Base-by-base conservation (phyloP, 1,284 basidiomycete genomes). In the Cutaneotrichosporon sp. region DNA sequence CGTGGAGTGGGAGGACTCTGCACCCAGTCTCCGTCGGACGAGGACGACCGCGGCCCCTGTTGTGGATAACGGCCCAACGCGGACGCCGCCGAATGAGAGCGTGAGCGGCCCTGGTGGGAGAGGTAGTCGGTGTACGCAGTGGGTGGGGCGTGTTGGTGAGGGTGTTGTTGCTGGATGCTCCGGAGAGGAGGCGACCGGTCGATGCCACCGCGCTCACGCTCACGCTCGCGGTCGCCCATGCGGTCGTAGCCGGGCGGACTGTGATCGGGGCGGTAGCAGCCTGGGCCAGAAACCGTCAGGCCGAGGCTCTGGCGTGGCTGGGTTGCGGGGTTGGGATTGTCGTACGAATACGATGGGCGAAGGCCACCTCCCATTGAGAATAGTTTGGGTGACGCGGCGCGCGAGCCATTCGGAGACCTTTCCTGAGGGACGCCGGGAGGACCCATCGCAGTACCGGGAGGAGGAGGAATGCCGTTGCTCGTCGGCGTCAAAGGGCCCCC, bases 1-100 rank as follows among this genome's bases (percentile, higher is more conserved):
- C 32, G 44, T 26, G 8, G 47, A 12, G 43, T 45, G 22, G 35
- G 43, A 17, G 47, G 41, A 29, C 46, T 49, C 11, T 49, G 47
- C n/a, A n/a, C n/a, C 56, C 56, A 57, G 46, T 54, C 56, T 19
- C 33, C 32, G 20, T 56, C 54, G 1, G 54, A 55, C 14, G 49
- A 51, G 4, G 49, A 51, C 6, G 48, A 32, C 10, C 46, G 39
- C 32, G 26, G 48, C 9, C 29, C 52, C n/a, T 31, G 42, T 9
- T 27, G 42, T 5, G 37, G 39, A 25, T 52, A 49, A 19, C 56
- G 33, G 27, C 43, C 35, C 26, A 58, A 26, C 5, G 49, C 56
- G 14, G 48, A 51, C 0, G 52, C 49, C 5, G 54, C 58, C 29
- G 52, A 54, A 47, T 60, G 58, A 1, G 45, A 49, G 27, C 58